These are phyloP conservation scores for Aspergillus sp. DNA, from an alignment of 2,329 filamentous ascomycete genomes.

Conservation along the genomic window DNA sequence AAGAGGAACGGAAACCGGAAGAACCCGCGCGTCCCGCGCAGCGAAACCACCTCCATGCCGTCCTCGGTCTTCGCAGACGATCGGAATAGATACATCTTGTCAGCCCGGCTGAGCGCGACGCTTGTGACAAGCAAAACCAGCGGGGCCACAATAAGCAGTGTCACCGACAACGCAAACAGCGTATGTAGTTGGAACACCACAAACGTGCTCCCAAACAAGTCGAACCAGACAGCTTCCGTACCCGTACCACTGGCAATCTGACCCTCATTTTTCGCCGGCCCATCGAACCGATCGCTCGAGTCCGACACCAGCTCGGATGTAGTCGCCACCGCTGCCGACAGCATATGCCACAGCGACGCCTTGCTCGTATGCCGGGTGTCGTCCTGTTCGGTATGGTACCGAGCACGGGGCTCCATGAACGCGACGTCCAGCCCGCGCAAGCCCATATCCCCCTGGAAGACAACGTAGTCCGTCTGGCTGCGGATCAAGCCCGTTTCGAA, in stretches of 20 bases:
- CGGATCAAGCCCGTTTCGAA: constrained; percentile 76
- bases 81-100: constrained; percentile 88
- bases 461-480: constrained; percentile 85
- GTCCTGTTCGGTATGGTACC: constrained; percentile 91
- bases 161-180: constrained; percentile 83
- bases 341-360: constrained; percentile 85
- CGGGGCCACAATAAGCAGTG: constrained; percentile 75
- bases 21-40: constrained; percentile 78
- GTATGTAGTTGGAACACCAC: constrained; percentile 76
- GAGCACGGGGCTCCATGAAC: constrained; percentile 79
- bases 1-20: constrained; percentile 80
- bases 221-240: constrained; percentile 83
- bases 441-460: constrained; percentile 74
- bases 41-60: constrained; percentile 57
- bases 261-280: constrained; percentile 54
- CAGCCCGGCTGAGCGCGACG: constrained; percentile 64
- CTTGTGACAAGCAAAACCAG: constrained; percentile 68
- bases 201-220: constrained; percentile 77
- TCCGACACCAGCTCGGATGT: constrained; percentile 68
- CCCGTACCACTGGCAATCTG: constrained; percentile 66
- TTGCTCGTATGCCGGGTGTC: constrained; percentile 70
- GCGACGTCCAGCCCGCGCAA: constrained; percentile 88
- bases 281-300: constrained; percentile 64
- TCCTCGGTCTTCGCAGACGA: constrained; percentile 61
- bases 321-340: constrained; percentile 76